Evolutionary conservation across 2,329 filamentous ascomycete genomes (phyloP).

Genomic region (Diaporthe sp.): DNA sequence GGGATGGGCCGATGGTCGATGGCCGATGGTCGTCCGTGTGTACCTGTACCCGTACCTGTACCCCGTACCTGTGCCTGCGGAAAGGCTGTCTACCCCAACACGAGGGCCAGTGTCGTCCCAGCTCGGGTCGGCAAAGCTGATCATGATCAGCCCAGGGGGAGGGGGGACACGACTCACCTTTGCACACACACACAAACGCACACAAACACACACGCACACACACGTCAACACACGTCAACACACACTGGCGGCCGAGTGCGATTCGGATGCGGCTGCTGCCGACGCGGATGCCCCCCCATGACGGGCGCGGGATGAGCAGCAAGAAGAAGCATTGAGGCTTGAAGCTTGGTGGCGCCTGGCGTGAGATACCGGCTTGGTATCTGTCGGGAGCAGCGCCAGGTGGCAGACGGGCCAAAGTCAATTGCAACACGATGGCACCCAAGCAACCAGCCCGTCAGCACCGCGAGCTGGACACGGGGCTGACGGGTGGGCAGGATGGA

Average conservation of each 20-base stretch:
- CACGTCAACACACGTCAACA: no score
- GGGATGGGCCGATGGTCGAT: conserved; percentile 6
- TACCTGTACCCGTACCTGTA: not conserved
- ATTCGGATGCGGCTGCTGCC: not conserved
- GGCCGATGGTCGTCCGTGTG: not conserved
- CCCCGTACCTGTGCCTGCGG: not conserved
- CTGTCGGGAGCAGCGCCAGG: not conserved
- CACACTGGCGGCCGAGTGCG: not conserved
- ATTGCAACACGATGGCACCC: conserved; percentile 10
- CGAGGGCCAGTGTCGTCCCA: no score
- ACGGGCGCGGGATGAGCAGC: not conserved
- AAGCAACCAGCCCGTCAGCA: not conserved
- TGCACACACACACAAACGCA: not conserved
- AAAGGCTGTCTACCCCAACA: no score
- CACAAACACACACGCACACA: no score
- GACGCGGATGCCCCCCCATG: not conserved
- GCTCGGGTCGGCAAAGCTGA: no score
- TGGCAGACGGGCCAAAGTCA: conserved; percentile 11
- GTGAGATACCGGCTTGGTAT: conserved; percentile 17
- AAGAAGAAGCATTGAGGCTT: conserved; percentile 20
- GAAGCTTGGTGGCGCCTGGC: conserved; percentile 21
- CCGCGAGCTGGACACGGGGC: no score
- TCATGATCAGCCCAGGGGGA: no score
- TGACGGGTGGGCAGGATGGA: not conserved
- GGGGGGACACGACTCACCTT: no score